phyloP scores from a whole-genome alignment of 352 stramenopile species.

The Phytopythium oedochilum region DNA sequence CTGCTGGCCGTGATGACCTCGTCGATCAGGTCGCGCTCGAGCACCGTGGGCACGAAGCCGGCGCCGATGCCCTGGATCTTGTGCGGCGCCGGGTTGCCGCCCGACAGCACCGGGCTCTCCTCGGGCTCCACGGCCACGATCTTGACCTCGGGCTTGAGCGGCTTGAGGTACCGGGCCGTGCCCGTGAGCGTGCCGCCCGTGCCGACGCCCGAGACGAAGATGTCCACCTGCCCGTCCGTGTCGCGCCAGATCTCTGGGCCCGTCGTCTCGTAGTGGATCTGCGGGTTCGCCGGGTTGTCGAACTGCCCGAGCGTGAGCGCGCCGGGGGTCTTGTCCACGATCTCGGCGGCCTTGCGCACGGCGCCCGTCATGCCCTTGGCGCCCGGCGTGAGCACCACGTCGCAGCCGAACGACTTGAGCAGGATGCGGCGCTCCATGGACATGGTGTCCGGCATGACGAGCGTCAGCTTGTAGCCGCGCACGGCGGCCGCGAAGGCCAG shows the following conservation, averaged over 20 bases:
- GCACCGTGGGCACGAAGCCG: constrained; percentile 78
- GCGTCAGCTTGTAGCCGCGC: constrained; percentile 89
- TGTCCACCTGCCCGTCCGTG: constrained; percentile 84
- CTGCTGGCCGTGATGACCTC: constrained; percentile 84
- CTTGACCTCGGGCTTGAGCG: constrained; percentile 77
- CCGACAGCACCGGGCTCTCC: constrained; percentile 80
- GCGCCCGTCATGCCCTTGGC: constrained; percentile 77
- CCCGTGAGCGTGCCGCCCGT: constrained; percentile 87
- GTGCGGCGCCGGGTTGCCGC: constrained; percentile 72
- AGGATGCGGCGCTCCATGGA: constrained; percentile 95
- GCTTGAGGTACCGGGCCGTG: constrained; percentile 84
- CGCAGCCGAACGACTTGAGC: constrained; percentile 91
- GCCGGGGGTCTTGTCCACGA: constrained; percentile 60
- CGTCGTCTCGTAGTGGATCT: constrained; percentile 89
- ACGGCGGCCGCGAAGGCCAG: constrained; percentile 90
- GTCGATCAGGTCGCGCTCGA: constrained; percentile 82
- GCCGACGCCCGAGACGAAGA: constrained; percentile 86
- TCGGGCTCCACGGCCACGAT: constrained; percentile 84
- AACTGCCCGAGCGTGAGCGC: constrained; percentile 92
- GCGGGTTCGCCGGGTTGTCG: constrained; percentile 96
- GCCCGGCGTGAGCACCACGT: constrained; percentile 91
- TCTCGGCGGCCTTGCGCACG: constrained; percentile 71
- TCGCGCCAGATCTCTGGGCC: constrained; percentile 86
- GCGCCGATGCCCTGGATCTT: constrained; percentile 87
- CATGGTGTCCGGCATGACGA: constrained; percentile 96